Evolutionary conservation across 176 grass and related monocot genomes (phyloP).

Genomic region (Rhipidocladum racemiflorum): DNA sequence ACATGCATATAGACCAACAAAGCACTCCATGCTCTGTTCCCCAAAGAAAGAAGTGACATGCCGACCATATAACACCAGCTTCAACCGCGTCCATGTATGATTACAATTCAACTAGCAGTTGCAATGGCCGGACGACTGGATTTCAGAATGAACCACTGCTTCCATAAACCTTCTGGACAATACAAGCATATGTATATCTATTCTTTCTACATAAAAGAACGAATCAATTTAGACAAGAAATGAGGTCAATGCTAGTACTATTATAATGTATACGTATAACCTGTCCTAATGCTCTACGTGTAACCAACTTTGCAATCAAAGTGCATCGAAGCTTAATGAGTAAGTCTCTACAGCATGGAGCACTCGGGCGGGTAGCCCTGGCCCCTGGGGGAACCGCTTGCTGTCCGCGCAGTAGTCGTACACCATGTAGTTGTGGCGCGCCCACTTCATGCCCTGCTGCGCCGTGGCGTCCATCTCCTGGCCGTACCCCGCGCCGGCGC

Average conservation of each 20-base stretch:
- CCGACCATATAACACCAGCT: background rate
- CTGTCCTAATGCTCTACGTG: background rate
- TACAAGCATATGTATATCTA: background rate
- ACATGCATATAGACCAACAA: no score
- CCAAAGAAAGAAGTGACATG: background rate
- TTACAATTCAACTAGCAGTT: background rate
- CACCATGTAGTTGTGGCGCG: slow-evolving; percentile 48
- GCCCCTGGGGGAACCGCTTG: slow-evolving; percentile 29
- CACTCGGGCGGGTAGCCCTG: slow-evolving; percentile 42
- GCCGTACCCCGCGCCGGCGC: background rate
- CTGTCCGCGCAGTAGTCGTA: slow-evolving; percentile 59
- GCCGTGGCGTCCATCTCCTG: slow-evolving; percentile 45
- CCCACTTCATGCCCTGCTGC: slow-evolving; percentile 44
- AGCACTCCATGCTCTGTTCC: background rate
- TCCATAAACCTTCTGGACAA: background rate
- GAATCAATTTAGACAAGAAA: background rate
- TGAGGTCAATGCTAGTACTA: background rate
- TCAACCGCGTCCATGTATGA: background rate
- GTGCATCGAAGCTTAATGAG: background rate
- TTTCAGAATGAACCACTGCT: background rate
- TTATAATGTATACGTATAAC: background rate
- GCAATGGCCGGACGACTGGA: background rate
- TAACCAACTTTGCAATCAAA: slow-evolving; percentile 26
- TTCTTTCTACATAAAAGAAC: slow-evolving; percentile 27
- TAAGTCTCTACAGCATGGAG: slow-evolving; percentile 34